Evolutionary conservation across 2,329 filamentous ascomycete species (phyloP), one percentile per base, ranked within the genome.

Genomic region (Knoxdaviesia proteae): DNA sequence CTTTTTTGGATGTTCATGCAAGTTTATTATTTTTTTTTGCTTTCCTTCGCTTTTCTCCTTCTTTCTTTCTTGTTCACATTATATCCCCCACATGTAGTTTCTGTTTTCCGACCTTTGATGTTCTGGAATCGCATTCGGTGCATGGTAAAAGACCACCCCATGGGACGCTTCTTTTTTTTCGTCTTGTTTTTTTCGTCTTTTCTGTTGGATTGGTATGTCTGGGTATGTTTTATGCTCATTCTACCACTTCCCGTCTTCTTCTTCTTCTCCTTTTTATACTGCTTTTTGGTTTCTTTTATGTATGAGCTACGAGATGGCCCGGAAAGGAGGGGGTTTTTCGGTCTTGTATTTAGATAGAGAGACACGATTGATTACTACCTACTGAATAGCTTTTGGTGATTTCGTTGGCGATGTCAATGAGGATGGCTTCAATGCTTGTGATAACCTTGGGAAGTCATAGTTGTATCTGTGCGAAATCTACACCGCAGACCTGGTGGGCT

Each of bases 1-100:
- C 34, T 37, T 35, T 34, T 20, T 33, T 40, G 30, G 35, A 31
- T 34, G 10, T 6, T 34, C 9, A 9, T 31, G 32, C 11, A 32
- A 32, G 32, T 32, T 36, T 36, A 30, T 11, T 39, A 11, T 29
- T 34, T 30, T 33, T 38, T 9, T 11, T 11, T 32, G 32, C 33
- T n/a, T 32, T 30, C 34, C 29, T 34, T 39, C 34, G 5, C n/a
- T 44, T 35, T 30, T 32, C 20, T 44, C 35, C 32, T 39, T 33
- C n/a, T 32, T 37, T n/a, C 36, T 43, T 45, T 45, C 11, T 42
- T 36, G 9, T 34, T 39, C 6, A 7, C 35, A n/a, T 41, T 20
- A 20, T 41, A 36, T 44, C 40, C 42, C 36, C 34, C 36, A 31
- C 37, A 8, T 29, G 8, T 8, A 39, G 8, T 8, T 29, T n/a